These are phyloP conservation scores for barrel medic (Medicago truncatula) DNA, from an alignment of 306 rosid genomes.

Conservation along the genomic window DNA sequence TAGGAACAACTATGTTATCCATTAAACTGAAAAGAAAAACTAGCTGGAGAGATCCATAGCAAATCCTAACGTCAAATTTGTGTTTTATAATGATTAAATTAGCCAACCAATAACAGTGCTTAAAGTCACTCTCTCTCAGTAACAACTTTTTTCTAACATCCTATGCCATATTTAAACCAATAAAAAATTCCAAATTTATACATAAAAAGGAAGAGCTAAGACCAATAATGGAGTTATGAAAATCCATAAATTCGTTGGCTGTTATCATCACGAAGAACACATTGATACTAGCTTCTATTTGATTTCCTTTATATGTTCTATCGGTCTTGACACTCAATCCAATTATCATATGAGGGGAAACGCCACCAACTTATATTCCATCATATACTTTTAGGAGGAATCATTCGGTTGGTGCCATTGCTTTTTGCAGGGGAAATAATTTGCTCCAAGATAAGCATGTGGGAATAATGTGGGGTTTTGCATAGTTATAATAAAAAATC, in stretches of 20 bases:
- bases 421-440: neutral
- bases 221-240: neutral
- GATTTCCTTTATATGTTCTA: neutral
- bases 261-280: neutral
- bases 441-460: neutral
- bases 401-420: neutral
- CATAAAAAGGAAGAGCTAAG: neutral
- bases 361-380: neutral
- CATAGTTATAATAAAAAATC: neutral
- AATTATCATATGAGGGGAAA: slow-evolving; percentile 3
- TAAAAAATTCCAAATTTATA: neutral
- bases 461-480: neutral
- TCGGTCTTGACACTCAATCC: neutral
- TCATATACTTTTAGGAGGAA: neutral
- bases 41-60: neutral
- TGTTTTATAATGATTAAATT: slow-evolving; percentile 10
- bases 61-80: neutral
- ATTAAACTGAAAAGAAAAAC: neutral
- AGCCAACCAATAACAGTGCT: neutral
- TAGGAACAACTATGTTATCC: neutral
- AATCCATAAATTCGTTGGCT: neutral
- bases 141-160: neutral
- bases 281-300: neutral
- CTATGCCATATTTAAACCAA: neutral
- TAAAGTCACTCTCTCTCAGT: slow-evolving; percentile 1